Evolutionary conservation across 371 early-diverging fungal species (phyloP), one percentile per base, ranked within the genome.

Genomic region (Mortierella sp.): DNA sequence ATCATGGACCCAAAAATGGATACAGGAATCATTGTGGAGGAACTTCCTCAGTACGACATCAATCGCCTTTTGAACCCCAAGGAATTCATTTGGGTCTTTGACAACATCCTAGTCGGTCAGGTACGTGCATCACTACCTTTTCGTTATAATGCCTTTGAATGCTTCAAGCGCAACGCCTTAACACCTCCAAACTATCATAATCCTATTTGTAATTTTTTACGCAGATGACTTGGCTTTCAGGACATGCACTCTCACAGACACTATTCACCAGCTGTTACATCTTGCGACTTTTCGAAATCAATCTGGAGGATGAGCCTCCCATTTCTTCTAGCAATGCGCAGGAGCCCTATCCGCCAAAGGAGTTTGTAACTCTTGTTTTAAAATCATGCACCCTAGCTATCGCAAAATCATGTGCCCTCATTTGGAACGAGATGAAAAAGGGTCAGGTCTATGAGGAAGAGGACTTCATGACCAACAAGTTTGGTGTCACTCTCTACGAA

Each of bases 1-100:
- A 92, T 95, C 43, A 94, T 95, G 94, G 93, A 95, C 82, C 94
- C 95, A 2, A 91, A 91, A 61, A 94, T 94, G 94, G 95, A 95
- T 70, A 90, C 92, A 1, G 94, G 95, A 32, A 92, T 93, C 90
- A 70, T 84, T 1, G 45, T 84, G n/a, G 81, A 89, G 13, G 77
- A 84, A 9, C 69, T 80, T 11, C 71, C 66, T 10, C 67, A 66
- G 4, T 91, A 89, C 70, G 84, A 91, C n/a, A 83, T 89, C 24
- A 67, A 81, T 11, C 80, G 77, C 4, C 70, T 58, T 11, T 58
- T 88, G 3, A 72, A 79, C 21, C 78, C 88, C 0, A 76, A 70
- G 36, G 86, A 93, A 67, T 77, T 90, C 9, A 76, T 95, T 11
- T 90, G 91, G 81, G 84, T 93, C 21, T 88, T 92, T 78, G 94